A percentile compares a stretch with the other conserved stretches of the same genome.
These are phyloP conservation scores for Metschnikowia hibisci DNA, from an alignment of 805 yeast species.

Conservation along the genomic window DNA sequence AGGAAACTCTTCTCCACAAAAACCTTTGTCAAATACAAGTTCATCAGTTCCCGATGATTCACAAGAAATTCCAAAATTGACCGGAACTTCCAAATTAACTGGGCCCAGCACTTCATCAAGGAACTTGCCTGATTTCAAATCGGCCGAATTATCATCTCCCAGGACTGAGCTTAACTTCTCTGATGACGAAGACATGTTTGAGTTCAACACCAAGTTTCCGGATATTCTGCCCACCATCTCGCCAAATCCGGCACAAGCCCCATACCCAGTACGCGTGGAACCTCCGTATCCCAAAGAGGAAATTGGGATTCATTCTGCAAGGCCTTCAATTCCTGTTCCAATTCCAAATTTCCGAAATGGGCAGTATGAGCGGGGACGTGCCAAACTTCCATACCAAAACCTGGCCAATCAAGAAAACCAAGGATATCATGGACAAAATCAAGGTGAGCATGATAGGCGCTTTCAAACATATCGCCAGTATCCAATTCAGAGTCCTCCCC, in stretches of 20 bases:
- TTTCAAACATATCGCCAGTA: too few relatives aligned
- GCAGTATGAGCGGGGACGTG: neutral
- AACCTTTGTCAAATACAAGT: neutral
- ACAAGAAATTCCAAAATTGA: neutral
- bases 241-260: neutral
- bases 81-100: neutral
- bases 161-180: conserved; percentile 1
- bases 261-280: conserved; percentile 8
- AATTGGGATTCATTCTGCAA: neutral
- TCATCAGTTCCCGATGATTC: neutral
- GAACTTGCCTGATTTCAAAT: neutral
- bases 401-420: neutral
- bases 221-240: conserved; percentile 4
- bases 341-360: neutral
- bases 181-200: conserved; percentile 10
- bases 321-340: neutral
- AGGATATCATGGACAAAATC: neutral
- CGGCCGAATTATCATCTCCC: neutral
- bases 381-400: too few relatives aligned
- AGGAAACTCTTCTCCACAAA: neutral
- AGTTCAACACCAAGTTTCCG: conserved; percentile 14
- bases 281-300: neutral
- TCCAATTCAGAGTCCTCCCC: too few relatives aligned
- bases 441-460: neutral
- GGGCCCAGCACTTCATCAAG: neutral